Percentiles rank a stretch among this genome's conserved stretches.
Conservation (phyloP, 257 asterid genomes). For the Catharanthus roseus region DNA sequence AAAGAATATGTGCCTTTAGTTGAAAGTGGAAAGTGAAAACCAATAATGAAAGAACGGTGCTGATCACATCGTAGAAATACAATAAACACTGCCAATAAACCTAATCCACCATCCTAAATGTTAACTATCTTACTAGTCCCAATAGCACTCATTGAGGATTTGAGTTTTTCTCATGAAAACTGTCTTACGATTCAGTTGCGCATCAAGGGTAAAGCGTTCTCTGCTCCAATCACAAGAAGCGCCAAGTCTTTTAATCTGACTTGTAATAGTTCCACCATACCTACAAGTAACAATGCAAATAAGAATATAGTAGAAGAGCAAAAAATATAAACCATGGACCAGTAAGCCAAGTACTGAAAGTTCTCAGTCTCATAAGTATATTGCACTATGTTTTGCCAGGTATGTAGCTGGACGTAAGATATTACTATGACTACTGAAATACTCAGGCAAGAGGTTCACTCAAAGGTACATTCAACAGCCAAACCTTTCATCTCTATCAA, state of each 20-base stretch:
- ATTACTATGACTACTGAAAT: not conserved
- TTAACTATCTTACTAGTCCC: not conserved
- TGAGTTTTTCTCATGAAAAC: slow-evolving; percentile 41
- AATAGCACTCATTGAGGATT: slow-evolving; percentile 32
- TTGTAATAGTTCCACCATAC: slow-evolving; percentile 95
- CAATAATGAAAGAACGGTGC: not conserved
- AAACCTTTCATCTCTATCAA: not conserved
- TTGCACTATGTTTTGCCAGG: not conserved
- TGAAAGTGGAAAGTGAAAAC: slow-evolving; percentile 4
- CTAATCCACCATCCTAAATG: slow-evolving; percentile 15
- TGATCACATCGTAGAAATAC: not conserved
- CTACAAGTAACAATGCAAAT: slow-evolving; percentile 38
- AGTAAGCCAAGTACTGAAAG: slow-evolving; percentile 9
- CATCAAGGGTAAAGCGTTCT: slow-evolving; percentile 87
- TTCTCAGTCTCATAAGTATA: not conserved
- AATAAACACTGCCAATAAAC: not conserved
- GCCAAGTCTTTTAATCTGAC: slow-evolving; percentile 96
- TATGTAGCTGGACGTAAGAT: not conserved
- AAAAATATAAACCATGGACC: slow-evolving; percentile 11
- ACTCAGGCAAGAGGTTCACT: not conserved
- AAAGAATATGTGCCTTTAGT: not conserved
- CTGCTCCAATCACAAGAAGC: slow-evolving; percentile 99
- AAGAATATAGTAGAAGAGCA: slow-evolving; percentile 15
- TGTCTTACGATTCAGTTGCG: slow-evolving; percentile 95
- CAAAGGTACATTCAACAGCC: not conserved